A percentile compares a stretch with the other conserved stretches of the same genome.
Conservation (phyloP, 305 asterid genomes). For the Galium porrigens region DNA sequence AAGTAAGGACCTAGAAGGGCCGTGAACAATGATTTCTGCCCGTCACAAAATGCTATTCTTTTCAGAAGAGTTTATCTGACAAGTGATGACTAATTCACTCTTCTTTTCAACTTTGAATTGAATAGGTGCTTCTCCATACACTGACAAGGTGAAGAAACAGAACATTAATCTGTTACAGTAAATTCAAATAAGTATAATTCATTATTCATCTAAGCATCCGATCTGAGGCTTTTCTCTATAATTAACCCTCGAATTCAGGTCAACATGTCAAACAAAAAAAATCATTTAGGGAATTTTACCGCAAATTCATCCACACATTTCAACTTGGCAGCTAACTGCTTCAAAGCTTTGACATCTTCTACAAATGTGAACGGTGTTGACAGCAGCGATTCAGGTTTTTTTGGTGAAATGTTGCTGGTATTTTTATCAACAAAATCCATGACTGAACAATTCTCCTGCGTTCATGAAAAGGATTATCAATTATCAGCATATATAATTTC, state of each 20-base stretch:
- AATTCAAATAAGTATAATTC: background rate
- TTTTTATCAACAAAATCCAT: slow-evolving; percentile 55
- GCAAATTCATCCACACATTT: slow-evolving; percentile 70
- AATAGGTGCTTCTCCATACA: background rate
- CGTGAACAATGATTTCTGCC: background rate
- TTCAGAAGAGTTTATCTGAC: background rate
- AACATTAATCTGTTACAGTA: background rate
- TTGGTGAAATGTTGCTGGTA: slow-evolving; percentile 32
- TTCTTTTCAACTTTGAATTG: background rate
- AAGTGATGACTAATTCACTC: background rate
- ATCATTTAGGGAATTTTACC: slow-evolving; percentile 27
- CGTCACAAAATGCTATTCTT: background rate
- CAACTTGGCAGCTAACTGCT: slow-evolving; percentile 60
- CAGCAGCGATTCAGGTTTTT: slow-evolving; percentile 56
- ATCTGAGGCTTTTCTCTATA: background rate
- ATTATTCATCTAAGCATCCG: background rate
- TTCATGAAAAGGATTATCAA: slow-evolving; percentile 3
- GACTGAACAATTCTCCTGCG: slow-evolving; percentile 54
- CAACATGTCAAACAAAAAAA: background rate
- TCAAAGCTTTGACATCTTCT: slow-evolving; percentile 78
- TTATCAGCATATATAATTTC: background rate
- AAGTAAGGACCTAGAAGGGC: background rate
- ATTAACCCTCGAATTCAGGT: too few species aligned
- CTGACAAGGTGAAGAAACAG: background rate
- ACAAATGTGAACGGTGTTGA: slow-evolving; percentile 64